Evolutionary conservation across 495 filamentous ascomycete genomes (phyloP), one percentile per base, ranked within the genome.

Genomic region (Penicillium parvum): DNA sequence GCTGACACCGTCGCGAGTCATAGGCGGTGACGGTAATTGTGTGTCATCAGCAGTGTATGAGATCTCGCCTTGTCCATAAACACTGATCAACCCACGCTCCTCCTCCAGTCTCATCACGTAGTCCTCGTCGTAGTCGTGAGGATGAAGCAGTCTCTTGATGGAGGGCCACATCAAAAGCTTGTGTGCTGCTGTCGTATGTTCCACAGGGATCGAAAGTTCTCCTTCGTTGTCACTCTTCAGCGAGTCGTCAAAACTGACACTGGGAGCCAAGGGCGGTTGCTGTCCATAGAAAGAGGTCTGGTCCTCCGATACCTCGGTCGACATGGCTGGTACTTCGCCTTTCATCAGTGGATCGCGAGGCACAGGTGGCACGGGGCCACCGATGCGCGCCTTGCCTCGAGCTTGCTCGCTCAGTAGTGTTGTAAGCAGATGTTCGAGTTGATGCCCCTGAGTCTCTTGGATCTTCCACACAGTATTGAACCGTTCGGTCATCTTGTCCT

Each of bases 161-260:
- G 79, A 76, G 0, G 71, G 74, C 82, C 83, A 88, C 37, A 78
- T 74, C n/a, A 90, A 69, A 10, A 94, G 65, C 39, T 85, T 77
- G 27, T 89, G 85, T 1, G 89, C 88, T 18, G 85, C 79, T 0
- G 88, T 94, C 2, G 85, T 88, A 55, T 95, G 89, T 26, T 88
- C 84, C 5, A 77, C 71, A 0, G 84, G 84, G 34, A 94, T 85
- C 3, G 79, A 77, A n/a, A 81, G 71, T 19, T 76, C 73, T 32
- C 75, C 77, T 27, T 70, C 65, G 11, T 63, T 53, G 8, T 58
- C 58, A 15, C 32, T 37, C 14, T 60, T 54, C 5, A 53, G 34
- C n/a, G 16, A 3, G 10, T 53, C 55, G 12, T 46, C 45, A 7
- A 45, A 50, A 26, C 25, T 33, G n/a, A 40, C 14, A 8, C 10